Evolutionary conservation across 1,284 basidiomycete genomes (phyloP).

Genomic region (Ustilago crameri): DNA sequence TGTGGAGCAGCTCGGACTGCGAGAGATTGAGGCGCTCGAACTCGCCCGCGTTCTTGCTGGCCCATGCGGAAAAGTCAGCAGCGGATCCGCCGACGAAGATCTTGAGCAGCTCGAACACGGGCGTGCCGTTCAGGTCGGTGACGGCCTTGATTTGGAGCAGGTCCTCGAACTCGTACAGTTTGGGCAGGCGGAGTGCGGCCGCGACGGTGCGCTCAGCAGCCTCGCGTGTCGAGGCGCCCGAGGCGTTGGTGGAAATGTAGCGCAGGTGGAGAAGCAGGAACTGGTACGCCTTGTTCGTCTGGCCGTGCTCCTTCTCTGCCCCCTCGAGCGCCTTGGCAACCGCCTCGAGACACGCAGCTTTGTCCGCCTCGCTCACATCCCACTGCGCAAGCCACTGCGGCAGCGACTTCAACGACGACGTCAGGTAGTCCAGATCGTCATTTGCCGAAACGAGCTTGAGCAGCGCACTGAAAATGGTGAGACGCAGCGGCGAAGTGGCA

Average conservation of each 20-base stretch:
- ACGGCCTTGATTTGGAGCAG: conserved; percentile 56
- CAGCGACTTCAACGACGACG: conserved; percentile 49
- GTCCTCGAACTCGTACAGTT: conserved; percentile 65
- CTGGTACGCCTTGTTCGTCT: conserved; percentile 56
- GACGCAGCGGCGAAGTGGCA: conserved; percentile 50
- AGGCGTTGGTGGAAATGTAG: conserved; percentile 51
- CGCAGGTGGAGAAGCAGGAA: conserved; percentile 61
- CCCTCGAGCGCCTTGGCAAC: conserved; percentile 57
- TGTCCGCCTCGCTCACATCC: conserved; percentile 50
- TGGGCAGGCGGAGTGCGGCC: conserved; percentile 58
- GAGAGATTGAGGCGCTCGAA: conserved; percentile 47
- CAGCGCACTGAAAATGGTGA: conserved; percentile 54
- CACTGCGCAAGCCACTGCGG: conserved; percentile 65
- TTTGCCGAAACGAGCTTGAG: conserved; percentile 57
- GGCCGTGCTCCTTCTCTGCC: conserved; percentile 52
- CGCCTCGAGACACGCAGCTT: conserved; percentile 50
- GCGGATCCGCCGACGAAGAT: conserved; percentile 60
- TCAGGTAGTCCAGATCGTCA: conserved; percentile 64
- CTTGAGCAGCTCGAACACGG: conserved; percentile 57
- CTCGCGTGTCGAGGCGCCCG: conserved; percentile 13
- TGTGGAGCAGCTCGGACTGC: conserved; percentile 49
- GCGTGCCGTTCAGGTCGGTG: conserved; percentile 42
- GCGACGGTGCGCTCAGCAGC: conserved; percentile 59
- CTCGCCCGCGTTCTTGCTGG: conserved; percentile 11
- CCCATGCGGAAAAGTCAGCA: conserved; percentile 51